These are phyloP conservation scores for Neurospora sp. DNA, from an alignment of 495 filamentous ascomycete genomes.

Conservation along the genomic window DNA sequence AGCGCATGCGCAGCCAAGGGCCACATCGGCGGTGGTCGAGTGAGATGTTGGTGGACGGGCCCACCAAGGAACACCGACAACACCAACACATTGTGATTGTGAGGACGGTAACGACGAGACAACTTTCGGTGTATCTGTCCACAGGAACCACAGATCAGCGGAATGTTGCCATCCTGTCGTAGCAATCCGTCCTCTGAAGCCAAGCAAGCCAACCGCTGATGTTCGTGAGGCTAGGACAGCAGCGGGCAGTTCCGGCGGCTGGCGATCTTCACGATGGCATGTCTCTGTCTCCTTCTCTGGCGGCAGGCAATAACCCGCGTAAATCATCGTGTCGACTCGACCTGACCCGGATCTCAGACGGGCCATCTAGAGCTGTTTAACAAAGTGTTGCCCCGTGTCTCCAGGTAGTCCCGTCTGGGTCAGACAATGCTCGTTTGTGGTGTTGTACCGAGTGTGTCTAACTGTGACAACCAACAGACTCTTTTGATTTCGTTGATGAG, in stretches of 20 bases:
- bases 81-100: background rate
- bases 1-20: background rate
- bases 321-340: background rate
- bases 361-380: background rate
- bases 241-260: background rate
- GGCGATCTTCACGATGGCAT: background rate
- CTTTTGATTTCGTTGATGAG: background rate
- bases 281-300: background rate
- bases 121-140: background rate
- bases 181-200: background rate
- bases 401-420: background rate
- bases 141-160: background rate
- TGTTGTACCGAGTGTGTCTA: background rate
- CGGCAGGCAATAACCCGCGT: background rate
- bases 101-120: background rate
- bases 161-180: background rate
- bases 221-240: background rate
- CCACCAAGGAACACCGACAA: background rate
- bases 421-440: background rate
- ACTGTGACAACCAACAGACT: background rate
- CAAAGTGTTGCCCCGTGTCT: background rate
- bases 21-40: background rate
- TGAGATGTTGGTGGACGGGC: background rate
- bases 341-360: background rate
- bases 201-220: background rate